Base-by-base conservation (phyloP, 257 asterid species). In the Solanum neorickii region DNA sequence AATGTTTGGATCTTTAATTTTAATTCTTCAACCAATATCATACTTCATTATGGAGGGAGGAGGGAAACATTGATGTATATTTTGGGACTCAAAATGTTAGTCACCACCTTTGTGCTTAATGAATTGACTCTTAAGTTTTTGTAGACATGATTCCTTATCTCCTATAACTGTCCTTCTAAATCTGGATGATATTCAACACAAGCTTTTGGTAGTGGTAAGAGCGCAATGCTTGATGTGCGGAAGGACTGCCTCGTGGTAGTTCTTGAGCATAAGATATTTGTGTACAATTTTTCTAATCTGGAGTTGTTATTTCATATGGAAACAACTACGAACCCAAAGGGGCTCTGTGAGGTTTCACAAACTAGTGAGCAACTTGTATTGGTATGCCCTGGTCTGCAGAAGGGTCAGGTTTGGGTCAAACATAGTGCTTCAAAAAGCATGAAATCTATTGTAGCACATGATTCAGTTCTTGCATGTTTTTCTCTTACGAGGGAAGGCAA, bases 301-400 rank as follows among this genome's bases (percentile, higher is more conserved):
- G 95, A 93, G 93, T 92, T 95, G 93, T 92, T 95, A 91, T 95
- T 94, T 87, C 98, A 95, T 91, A 94, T 96, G 87, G 99, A 96
- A 91, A 95, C 99, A 14, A 92, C 88, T 52, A 86, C 89, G 72
- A 95, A 96, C 85, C 95, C 98, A 1, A 94, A 94, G 89, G 99
- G 98, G n/a, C 92, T 95, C 39, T 96, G 99, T 82, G 96, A 92
- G 75, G 96, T 96, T 86, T 95, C 99, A 2, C 96, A 96, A 84
- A 92, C 88, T 46, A 90, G 95, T 3, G 96, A 95, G 68, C 87
- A 95, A 6, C 91, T 92, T 83, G 98, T 94, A 9, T 89, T 96
- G 91, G 98, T 94, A 77, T 95, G 96, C 42, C 99, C 96, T 3
- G 99, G 98, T 69, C 86, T 93, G 91, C 98, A 90, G 84, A 95